A percentile compares a stretch with the other conserved stretches of the same genome.
phyloP scores from a whole-genome alignment of 139 green algal species.

The Asterochloris erici region DNA sequence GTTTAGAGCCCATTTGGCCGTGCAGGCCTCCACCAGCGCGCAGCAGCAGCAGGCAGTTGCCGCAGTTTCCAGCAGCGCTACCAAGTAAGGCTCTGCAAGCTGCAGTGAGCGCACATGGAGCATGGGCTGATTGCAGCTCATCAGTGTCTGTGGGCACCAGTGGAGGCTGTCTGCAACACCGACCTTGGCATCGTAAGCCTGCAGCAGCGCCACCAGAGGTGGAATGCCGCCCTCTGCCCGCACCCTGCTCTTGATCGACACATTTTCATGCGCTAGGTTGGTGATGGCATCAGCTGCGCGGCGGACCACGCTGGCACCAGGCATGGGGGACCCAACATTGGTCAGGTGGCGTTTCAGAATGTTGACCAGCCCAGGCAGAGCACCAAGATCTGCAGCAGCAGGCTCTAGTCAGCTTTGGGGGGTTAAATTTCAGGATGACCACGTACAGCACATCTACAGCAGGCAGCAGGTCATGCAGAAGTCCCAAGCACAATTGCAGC shows the following conservation, averaged over 20 bases:
- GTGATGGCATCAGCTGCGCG: slow-evolving; percentile 93
- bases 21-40: no score
- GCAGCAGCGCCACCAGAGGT: slow-evolving; percentile 84
- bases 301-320: slow-evolving; percentile 51
- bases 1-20: no score
- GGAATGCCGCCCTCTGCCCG: slow-evolving; percentile 87
- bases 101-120: no score
- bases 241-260: slow-evolving; percentile 86
- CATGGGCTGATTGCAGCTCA: no score
- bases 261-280: slow-evolving; percentile 96
- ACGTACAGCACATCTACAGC: no score
- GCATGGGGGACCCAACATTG: slow-evolving; percentile 21
- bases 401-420: slow-evolving; percentile 7
- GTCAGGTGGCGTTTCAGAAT: slow-evolving; percentile 25
- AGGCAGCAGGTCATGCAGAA: no score
- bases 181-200: slow-evolving; percentile 81
- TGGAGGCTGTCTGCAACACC: background rate
- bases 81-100: no score
- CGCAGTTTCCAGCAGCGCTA: no score
- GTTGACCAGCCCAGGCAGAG: slow-evolving; percentile 18
- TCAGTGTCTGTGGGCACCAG: background rate
- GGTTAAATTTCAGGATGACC: no score
- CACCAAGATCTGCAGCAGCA: slow-evolving; percentile 25
- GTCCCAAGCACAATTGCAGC: no score
- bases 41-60: no score